Evolutionary conservation across 331 rosid species (phyloP).

Genomic region (Acacia concinna): DNA sequence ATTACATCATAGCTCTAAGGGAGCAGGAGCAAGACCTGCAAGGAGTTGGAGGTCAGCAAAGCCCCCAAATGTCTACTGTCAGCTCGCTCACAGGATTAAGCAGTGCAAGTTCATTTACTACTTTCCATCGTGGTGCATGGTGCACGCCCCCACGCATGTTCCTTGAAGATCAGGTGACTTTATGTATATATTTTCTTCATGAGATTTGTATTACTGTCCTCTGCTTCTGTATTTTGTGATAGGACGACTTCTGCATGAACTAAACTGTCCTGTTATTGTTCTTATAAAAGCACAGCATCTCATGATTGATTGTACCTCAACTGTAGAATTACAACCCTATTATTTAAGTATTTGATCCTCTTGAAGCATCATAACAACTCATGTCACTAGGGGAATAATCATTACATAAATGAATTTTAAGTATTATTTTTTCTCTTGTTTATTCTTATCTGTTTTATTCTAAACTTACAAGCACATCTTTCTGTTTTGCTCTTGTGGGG

Average conservation of each 20-base stretch:
- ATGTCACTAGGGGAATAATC: not conserved
- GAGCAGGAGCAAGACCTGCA: slow-evolving; percentile 83
- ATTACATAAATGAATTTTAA: not conserved
- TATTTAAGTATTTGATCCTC: not conserved
- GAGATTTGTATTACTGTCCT: not conserved
- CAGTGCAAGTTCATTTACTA: slow-evolving; percentile 80
- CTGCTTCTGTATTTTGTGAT: not conserved
- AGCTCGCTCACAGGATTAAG: slow-evolving; percentile 90
- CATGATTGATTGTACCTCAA: not conserved
- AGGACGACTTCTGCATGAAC: not conserved
- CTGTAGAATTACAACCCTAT: not conserved
- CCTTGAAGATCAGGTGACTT: slow-evolving; percentile 81
- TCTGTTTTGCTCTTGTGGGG: slow-evolving; percentile 11
- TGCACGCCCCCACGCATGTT: slow-evolving; percentile 89
- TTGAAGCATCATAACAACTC: not conserved
- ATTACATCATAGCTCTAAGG: slow-evolving; percentile 85
- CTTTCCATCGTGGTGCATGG: slow-evolving; percentile 85
- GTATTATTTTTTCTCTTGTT: not conserved
- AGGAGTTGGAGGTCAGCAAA: slow-evolving; percentile 79
- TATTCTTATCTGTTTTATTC: not conserved
- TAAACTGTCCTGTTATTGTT: not conserved
- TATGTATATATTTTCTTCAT: not conserved
- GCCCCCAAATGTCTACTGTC: slow-evolving; percentile 91
- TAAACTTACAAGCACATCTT: not conserved
- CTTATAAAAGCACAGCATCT: not conserved